Conservation (phyloP, 805 yeast genomes). For the Jamesozyma jinghongensis region DNA sequence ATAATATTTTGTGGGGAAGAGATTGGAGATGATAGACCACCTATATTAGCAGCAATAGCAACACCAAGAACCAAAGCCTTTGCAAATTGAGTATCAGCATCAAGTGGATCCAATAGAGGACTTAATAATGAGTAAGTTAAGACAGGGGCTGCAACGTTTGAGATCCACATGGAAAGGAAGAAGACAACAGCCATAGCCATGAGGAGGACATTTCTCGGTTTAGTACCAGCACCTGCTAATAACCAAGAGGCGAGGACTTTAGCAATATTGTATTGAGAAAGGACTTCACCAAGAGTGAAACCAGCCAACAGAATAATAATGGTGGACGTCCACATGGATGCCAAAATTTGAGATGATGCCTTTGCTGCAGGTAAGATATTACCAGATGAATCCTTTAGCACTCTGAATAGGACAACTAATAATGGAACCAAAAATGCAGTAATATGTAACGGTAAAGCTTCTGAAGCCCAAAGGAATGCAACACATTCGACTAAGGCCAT, state of each 20-base stretch:
- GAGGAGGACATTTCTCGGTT: constrained; percentile 66
- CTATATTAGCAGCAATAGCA: constrained; percentile 84
- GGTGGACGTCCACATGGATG: constrained; percentile 91
- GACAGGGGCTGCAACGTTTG: constrained; percentile 95
- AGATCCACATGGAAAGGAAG: constrained; percentile 87
- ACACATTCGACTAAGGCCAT: constrained; percentile 55
- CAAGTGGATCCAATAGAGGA: constrained; percentile 73
- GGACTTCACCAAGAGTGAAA: constrained; percentile 85
- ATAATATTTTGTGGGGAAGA: constrained; percentile 94
- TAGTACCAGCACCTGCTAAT: constrained; percentile 69
- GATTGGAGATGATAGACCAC: constrained; percentile 95
- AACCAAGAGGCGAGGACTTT: constrained; percentile 81
- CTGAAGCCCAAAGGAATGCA: constrained; percentile 89
- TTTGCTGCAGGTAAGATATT: constrained; percentile 52
- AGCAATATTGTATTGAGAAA: constrained; percentile 84
- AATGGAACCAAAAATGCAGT: constrained; percentile 81
- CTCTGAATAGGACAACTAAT: constrained; percentile 60
- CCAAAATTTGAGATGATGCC: constrained; percentile 60
- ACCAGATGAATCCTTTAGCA: constrained; percentile 45
- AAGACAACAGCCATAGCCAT: constrained; percentile 80
- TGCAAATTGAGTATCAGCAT: constrained; percentile 69
- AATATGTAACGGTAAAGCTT: constrained; percentile 85
- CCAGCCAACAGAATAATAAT: constrained; percentile 87
- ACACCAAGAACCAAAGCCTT: constrained; percentile 82
- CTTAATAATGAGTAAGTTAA: constrained; percentile 79